Conservation (phyloP, 2,329 filamentous ascomycete species). For the Fusarium sp. region DNA sequence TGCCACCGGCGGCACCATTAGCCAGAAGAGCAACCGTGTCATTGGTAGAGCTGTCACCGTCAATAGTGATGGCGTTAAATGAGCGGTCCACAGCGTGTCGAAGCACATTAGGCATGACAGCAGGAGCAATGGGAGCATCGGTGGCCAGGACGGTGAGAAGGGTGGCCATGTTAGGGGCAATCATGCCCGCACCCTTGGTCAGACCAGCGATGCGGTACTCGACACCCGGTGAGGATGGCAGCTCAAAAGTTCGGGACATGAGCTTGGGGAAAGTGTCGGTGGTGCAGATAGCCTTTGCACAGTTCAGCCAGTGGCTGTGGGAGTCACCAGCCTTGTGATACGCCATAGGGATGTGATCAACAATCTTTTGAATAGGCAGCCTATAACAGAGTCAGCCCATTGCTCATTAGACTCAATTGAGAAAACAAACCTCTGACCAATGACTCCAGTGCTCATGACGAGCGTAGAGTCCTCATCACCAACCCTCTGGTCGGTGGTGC, state of each 20-base stretch:
- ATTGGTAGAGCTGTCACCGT: constrained; percentile 97
- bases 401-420: constrained; percentile 7
- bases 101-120: constrained; percentile 76
- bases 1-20: constrained; percentile 89
- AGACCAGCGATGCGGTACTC: constrained; percentile 92
- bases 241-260: constrained; percentile 82
- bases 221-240: constrained; percentile 81
- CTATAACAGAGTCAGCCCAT: constrained; percentile 54
- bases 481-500: constrained; percentile 75
- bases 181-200: constrained; percentile 99
- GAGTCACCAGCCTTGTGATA: constrained; percentile 77
- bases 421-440: constrained; percentile 80
- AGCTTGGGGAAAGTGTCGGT: constrained; percentile 99
- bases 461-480: constrained; percentile 72
- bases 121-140: constrained; percentile 82
- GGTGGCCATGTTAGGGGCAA: constrained; percentile 99
- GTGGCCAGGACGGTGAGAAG: constrained; percentile 92
- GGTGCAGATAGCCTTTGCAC: constrained; percentile 94
- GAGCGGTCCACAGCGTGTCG: constrained; percentile 81
- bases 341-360: constrained; percentile 82
- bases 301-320: constrained; percentile 87
- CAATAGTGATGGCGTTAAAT: constrained; percentile 97
- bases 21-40: constrained; percentile 96
- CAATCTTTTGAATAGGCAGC: constrained; percentile 91
- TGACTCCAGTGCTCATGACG: constrained; percentile 98